Base-by-base conservation (phyloP, 305 asterid genomes). In the Petunia hybrid region DNA sequence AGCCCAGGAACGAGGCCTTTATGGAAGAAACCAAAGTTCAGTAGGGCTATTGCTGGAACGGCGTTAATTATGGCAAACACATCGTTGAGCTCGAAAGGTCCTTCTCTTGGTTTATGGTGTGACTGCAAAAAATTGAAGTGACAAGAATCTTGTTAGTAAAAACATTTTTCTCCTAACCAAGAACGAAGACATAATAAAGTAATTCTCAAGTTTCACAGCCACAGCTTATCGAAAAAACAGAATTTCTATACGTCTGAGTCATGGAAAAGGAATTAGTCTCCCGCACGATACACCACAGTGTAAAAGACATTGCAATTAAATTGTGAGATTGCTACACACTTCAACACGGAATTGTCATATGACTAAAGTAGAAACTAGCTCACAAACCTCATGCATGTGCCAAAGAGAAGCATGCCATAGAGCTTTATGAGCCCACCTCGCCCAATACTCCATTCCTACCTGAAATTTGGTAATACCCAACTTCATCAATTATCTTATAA, bases 391-490 rank as follows among this genome's bases (percentile, higher is more conserved):
- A 83, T 94, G 99, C 99, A 95, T 95, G 88, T 95, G 94, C 99
- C 99, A 95, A 12, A 95, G 80, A 6, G 99, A 95, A 78, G 97
- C 97, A 81, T 95, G 99, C 99, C 99, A 95, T 3, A 95, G 86
- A 13, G 96, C 98, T 86, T 77, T 85, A 65, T 95, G 99, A 42
- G 99, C 99, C 99, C 99, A 95, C 86, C 98, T 89, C 10, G 99
- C 98, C 99, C 99, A 95, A 85, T 86, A 92, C 81, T 95, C 99
- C 99, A 95, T 95, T 6, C 98, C 99, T 12, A 95, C 97, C 99
- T 95, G 83, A 16, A 75, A 13, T 77, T 73, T 7, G 12, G 56
- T 76, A 45, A 46, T 1, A 70, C 55, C 73, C 66, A 46, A 85
- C 46, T 68, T 43, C 61, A 62, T 22, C 48, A 70, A 64, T 5